Conservation (phyloP, 257 asterid species). For the Solanum peruvianum region DNA sequence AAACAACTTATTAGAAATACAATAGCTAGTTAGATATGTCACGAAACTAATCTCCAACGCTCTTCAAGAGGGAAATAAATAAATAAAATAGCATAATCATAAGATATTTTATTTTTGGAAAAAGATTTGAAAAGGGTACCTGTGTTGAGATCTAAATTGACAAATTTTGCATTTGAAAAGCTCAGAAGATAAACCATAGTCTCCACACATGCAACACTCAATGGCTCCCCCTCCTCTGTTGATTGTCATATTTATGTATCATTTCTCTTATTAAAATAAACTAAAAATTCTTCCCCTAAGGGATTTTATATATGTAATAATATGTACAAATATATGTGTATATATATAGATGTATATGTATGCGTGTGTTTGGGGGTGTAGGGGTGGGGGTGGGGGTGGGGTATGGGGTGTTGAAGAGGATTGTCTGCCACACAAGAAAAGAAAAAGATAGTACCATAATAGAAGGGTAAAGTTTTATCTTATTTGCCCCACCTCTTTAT, state of each 20-base stretch:
- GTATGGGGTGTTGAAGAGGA: not conserved
- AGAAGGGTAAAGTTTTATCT: not conserved
- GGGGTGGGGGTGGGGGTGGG: not conserved
- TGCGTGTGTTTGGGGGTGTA: not conserved
- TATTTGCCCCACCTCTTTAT: not conserved
- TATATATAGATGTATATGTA: not conserved
- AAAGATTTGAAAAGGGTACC: constrained; percentile 14
- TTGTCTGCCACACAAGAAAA: constrained; percentile 15
- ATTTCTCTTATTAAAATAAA: not conserved
- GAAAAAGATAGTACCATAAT: not conserved
- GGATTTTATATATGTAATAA: not conserved
- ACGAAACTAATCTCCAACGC: rapidly evolving
- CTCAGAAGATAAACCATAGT: constrained; percentile 46
- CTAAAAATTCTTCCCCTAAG: not conserved
- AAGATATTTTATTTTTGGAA: not conserved
- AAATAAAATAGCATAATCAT: not conserved
- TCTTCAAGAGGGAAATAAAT: not conserved
- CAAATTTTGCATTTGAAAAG: constrained; percentile 56
- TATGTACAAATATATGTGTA: not conserved
- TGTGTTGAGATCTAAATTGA: constrained; percentile 59
- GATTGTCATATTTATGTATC: constrained; percentile 14
- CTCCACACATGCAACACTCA: constrained; percentile 90
- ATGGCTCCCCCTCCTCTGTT: constrained; percentile 12
- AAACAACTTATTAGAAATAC: not conserved
- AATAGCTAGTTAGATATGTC: not conserved